A percentile compares a stretch with the other conserved stretches of the same genome.
Evolutionary conservation across 441 rosid genomes (phyloP).

Genomic region (Arabidopsis lyrata): DNA sequence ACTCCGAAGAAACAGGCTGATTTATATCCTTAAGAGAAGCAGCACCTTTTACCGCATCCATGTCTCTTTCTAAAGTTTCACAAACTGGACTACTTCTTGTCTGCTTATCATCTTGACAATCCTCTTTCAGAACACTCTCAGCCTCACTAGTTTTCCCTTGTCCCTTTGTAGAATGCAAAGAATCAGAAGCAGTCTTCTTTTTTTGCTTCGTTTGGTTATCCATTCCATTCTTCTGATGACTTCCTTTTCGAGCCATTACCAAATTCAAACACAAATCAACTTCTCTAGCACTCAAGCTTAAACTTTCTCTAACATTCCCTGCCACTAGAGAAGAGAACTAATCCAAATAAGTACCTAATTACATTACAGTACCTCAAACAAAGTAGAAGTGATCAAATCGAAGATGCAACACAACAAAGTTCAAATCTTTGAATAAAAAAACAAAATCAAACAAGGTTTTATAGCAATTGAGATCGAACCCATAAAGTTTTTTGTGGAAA

Average conservation of each 20-base stretch:
- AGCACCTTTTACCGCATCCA: conserved; percentile 1
- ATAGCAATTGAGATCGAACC: conserved; percentile 17
- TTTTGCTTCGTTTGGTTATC: conserved; percentile 56
- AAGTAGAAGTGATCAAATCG: conserved; percentile 20
- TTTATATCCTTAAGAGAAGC: conserved; percentile 11
- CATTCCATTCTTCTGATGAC: conserved; percentile 79
- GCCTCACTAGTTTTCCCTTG: conserved; percentile 54
- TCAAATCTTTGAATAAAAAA: conserved; percentile 5
- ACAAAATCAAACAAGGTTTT: conserved; percentile 12
- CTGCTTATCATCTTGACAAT: conserved; percentile 54
- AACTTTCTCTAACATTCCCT: conserved; percentile 4
- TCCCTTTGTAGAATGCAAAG: conserved; percentile 49
- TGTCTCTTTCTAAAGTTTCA: conserved; percentile 24
- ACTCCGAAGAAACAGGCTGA: conserved; percentile 43
- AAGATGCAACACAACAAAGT: not conserved
- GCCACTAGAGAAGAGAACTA: not conserved
- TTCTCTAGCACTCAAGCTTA: conserved; percentile 32
- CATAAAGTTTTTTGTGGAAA: not conserved
- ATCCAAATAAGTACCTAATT: conserved; percentile 10
- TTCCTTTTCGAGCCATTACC: conserved; percentile 87
- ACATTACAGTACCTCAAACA: not conserved
- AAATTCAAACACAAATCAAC: conserved; percentile 38
- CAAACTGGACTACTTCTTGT: conserved; percentile 26
- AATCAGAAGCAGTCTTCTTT: conserved; percentile 60
- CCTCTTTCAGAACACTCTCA: conserved; percentile 57